Evolutionary conservation across 1,139 yeast species (phyloP), one percentile per base, ranked within the genome.

Genomic region (Candida sp.): DNA sequence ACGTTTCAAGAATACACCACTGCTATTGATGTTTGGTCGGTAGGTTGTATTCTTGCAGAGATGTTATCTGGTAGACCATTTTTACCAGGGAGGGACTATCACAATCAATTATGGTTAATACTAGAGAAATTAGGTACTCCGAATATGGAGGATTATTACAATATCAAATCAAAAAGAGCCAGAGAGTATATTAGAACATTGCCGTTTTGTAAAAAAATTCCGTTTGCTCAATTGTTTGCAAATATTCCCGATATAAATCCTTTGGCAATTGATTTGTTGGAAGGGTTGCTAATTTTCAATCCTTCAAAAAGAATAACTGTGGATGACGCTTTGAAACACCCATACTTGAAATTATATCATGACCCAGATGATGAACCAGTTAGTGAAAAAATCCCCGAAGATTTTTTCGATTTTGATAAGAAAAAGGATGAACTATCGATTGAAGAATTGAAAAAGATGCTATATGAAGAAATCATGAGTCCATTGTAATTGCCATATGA

Each of bases 11-110:
- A 79, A 52, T 85, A 85, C 54, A 78, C 90, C 2, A 77, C 85
- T 0, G 85, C 88, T 3, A 82, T 85, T 48, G 93, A 85, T 57
- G 70, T 84, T 9, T 85, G 93, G 93, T 81, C 89, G 0, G 87
- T 84, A 15, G 93, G 93, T 1, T 85, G 93, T 58, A 84, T 85
- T 21, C 59, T 85, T 38, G 89, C 85, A 0, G 93, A 85, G 57
- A 65, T 82, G 67, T 65, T 82, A 32, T 68, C 77, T 1, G 80
- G 86, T 1, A 66, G 67, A 48, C 90, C 95, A 0, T 61, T 89
- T 39, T 88, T 88, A 57, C 95, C 96, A 0, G 97, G 96, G 0
- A 75, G 81, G 39, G 90, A 84, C 58, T 84, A 82, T 58, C 80
- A 79, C 51, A 77, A 82, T 56, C 93, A 85, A 55, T 60, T 85